phyloP scores from a whole-genome alignment of 305 asterid species.

The Fraxinus dipetala region DNA sequence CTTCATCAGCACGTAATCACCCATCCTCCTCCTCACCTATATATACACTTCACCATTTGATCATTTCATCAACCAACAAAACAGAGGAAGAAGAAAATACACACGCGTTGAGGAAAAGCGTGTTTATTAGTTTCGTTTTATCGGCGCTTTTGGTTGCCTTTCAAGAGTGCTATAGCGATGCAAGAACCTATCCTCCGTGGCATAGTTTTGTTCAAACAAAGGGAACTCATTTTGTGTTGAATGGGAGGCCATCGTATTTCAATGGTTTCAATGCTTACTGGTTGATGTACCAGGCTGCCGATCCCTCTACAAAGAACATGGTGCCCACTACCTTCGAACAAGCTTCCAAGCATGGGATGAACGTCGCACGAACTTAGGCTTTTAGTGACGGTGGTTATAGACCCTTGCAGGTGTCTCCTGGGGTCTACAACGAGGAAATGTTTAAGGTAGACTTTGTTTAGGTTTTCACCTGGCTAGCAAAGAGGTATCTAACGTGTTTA shows the following conservation, averaged over 20 bases:
- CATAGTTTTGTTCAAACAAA: slow-evolving; percentile 25
- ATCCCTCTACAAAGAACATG: slow-evolving; percentile 37
- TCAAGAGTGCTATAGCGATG: neutral
- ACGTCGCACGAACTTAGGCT: slow-evolving; percentile 59
- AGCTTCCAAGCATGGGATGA: slow-evolving; percentile 52
- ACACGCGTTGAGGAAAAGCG: slow-evolving; percentile 27
- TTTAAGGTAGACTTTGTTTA: slow-evolving; percentile 35
- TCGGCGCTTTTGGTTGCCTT: slow-evolving; percentile 21
- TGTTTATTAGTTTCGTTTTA: slow-evolving; percentile 8
- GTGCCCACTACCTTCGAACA: slow-evolving; percentile 39
- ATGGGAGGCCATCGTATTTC: slow-evolving; percentile 42
- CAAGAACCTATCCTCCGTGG: neutral
- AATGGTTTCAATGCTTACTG: slow-evolving; percentile 64
- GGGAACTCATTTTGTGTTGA: slow-evolving; percentile 36
- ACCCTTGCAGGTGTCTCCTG: slow-evolving; percentile 45
- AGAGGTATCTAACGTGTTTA: neutral
- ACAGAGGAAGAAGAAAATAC: neutral
- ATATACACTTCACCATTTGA: neutral
- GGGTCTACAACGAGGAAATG: slow-evolving; percentile 43
- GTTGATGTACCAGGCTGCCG: slow-evolving; percentile 58
- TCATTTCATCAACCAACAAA: neutral
- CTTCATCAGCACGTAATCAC: neutral
- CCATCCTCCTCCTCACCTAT: neutral
- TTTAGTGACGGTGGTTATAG: slow-evolving; percentile 53
- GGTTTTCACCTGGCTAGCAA: neutral